Evolutionary conservation across 2,329 filamentous ascomycete species (phyloP), one percentile per base, ranked within the genome.

Genomic region (Blastomyces percursus): DNA sequence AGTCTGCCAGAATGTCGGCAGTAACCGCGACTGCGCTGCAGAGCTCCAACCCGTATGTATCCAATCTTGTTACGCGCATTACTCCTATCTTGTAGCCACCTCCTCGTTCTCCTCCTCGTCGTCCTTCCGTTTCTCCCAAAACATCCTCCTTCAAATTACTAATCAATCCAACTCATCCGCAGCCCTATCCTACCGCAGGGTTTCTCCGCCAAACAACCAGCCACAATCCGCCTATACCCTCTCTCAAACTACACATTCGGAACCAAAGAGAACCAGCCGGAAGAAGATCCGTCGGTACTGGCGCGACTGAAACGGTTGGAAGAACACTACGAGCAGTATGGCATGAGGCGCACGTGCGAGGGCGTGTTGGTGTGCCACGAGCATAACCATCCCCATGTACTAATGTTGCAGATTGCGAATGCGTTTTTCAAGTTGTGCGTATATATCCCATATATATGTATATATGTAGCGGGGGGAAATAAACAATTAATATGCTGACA

Each of bases 351-450:
- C 62, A 97, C 94, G 21, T 96, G 93, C 76, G 94, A 99, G 79
- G 94, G 92, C 70, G 91, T 99, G 69, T 84, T 99, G 57, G 91
- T 99, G 69, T 99, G 94, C 79, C 94, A 99, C 76, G 94, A 99
- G 78, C 93, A 97, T 81, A 97, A 96, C 78, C 94, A 97, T 76
- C 94, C 94, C 16, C 94, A 99, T 76, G 96, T 99, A 67, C 81
- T 99, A 68, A 97, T 99, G 94, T 83, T 99, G 66, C 94, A 99
- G 81, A 99, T 99, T 71, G 94, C 94, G 61, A 99, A 99, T 76
- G 93, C 94, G 30, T 99, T 99, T 80, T 99, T 99, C 81, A 99
- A 99, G 80, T 84, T 99, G 75, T 86, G 77, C 19, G 80, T 72
- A 32, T 19, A 24, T 16, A 7, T 21, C 38, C 38, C 30, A 5